These are phyloP conservation scores for Amanita muscaria DNA, from an alignment of 768 basidiomycete species.

Conservation along the genomic window DNA sequence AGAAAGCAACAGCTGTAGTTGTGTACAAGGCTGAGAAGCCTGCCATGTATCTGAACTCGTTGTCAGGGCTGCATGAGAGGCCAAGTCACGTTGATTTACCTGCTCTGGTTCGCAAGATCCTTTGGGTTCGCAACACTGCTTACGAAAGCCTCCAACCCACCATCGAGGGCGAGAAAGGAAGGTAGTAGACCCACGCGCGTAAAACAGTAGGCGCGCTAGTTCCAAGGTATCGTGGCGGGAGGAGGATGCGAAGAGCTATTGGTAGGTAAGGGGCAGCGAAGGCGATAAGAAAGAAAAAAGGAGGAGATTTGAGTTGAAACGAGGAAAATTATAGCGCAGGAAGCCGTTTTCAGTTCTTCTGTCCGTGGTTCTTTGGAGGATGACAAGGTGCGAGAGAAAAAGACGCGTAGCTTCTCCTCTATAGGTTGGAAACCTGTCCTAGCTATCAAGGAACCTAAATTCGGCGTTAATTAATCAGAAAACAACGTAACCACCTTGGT, in stretches of 20 bases:
- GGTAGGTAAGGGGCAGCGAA: conserved; percentile 75
- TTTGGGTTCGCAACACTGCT: conserved; percentile 61
- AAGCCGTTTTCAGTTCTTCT: conserved; percentile 30
- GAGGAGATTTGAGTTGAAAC: conserved; percentile 60
- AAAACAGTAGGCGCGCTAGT: conserved; percentile 81
- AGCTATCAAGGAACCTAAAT: conserved; percentile 88
- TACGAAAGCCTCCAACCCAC: conserved; percentile 86
- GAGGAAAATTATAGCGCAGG: conserved; percentile 45
- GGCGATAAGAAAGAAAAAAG: conserved; percentile 56
- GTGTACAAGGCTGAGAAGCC: conserved; percentile 66
- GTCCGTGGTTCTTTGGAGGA: conserved; percentile 9
- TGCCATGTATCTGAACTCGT: conserved; percentile 59
- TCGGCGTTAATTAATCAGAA: too few species aligned
- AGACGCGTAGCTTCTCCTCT: conserved; percentile 85
- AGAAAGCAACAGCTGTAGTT: conserved; percentile 36
- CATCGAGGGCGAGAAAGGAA: conserved; percentile 88
- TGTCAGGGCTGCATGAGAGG: not conserved
- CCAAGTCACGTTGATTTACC: conserved; percentile 23
- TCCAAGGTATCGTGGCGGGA: conserved; percentile 58
- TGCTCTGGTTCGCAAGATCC: conserved; percentile 64
- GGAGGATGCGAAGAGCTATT: conserved; percentile 55
- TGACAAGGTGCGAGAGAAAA: conserved; percentile 64
- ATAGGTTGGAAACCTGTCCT: conserved; percentile 92
- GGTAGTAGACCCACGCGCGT: conserved; percentile 74
- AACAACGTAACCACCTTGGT: conserved; percentile 97